phyloP scores from a whole-genome alignment of 257 asterid species.

The Handroanthus guayacan region DNA sequence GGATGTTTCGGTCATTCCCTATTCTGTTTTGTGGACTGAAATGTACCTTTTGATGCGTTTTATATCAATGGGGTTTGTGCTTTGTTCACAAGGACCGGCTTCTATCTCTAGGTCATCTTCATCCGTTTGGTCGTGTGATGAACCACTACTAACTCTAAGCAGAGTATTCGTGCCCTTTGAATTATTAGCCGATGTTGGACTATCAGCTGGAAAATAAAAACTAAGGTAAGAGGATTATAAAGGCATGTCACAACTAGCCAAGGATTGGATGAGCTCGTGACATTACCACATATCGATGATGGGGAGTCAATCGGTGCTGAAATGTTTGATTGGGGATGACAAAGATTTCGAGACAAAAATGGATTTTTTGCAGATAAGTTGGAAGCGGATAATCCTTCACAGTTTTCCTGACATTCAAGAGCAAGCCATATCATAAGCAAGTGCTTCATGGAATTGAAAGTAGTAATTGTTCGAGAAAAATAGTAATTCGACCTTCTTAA shows the following conservation, averaged over 20 bases:
- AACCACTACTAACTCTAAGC: conserved; percentile 70
- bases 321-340: conserved; percentile 42
- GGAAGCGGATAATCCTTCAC: conserved; percentile 45
- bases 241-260: neutral
- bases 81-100: conserved; percentile 70
- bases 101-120: conserved; percentile 75
- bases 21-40: neutral
- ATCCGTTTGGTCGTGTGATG: conserved; percentile 76
- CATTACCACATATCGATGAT: conserved; percentile 73
- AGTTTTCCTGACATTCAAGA: conserved; percentile 52
- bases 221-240: conserved; percentile 10
- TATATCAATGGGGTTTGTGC: conserved; percentile 56
- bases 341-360: conserved; percentile 51
- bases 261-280: too few relatives aligned
- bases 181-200: conserved; percentile 64
- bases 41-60: conserved; percentile 69
- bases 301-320: conserved; percentile 65
- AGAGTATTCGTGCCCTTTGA: conserved; percentile 51
- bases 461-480: neutral
- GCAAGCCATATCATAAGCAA: conserved; percentile 21
- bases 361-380: conserved; percentile 40
- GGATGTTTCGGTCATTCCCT: neutral
- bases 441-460: conserved; percentile 11
- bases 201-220: conserved; percentile 53
- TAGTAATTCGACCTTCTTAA: neutral